A percentile compares a stretch with the other conserved stretches of the same genome.
These are phyloP conservation scores for Rhodotorula paludigena DNA, from an alignment of 768 basidiomycete species.

Conservation along the genomic window DNA sequence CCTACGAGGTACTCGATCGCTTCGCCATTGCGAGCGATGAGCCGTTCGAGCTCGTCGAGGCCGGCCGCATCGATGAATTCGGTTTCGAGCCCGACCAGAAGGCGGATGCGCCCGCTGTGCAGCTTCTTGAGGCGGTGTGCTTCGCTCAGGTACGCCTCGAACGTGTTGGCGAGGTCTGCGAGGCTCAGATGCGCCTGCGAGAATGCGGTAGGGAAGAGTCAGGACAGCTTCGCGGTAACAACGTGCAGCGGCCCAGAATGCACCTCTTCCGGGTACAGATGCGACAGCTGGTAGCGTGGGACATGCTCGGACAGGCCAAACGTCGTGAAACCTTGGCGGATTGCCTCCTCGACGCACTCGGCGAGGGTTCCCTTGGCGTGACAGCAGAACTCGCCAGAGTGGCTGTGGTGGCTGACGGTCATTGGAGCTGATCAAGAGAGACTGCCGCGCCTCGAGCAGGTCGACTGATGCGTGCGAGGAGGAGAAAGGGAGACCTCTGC, in stretches of 20 bases:
- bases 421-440: neutral
- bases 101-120: slow-evolving; percentile 63
- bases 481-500: no score
- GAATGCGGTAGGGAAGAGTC: neutral
- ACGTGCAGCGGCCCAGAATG: slow-evolving; percentile 26
- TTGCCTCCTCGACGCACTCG: slow-evolving; percentile 74
- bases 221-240: neutral
- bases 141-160: slow-evolving; percentile 67
- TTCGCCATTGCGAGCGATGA: slow-evolving; percentile 54
- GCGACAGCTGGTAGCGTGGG: slow-evolving; percentile 71
- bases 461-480: neutral
- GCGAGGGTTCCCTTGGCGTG: slow-evolving; percentile 78
- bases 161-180: slow-evolving; percentile 59
- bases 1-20: slow-evolving; percentile 85
- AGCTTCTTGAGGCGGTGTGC: slow-evolving; percentile 66
- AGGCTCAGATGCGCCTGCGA: slow-evolving; percentile 57
- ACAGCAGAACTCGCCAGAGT: slow-evolving; percentile 89
- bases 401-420: slow-evolving; percentile 63
- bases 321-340: slow-evolving; percentile 67
- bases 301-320: slow-evolving; percentile 91
- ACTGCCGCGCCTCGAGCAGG: neutral
- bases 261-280: slow-evolving; percentile 97
- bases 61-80: slow-evolving; percentile 73
- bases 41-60: slow-evolving; percentile 56
- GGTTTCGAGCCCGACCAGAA: slow-evolving; percentile 88